A percentile compares a stretch with the other conserved stretches of the same genome.
phyloP scores from a whole-genome alignment of 192 early-diverging fungal genomes.

The Entrophospora sp. region DNA sequence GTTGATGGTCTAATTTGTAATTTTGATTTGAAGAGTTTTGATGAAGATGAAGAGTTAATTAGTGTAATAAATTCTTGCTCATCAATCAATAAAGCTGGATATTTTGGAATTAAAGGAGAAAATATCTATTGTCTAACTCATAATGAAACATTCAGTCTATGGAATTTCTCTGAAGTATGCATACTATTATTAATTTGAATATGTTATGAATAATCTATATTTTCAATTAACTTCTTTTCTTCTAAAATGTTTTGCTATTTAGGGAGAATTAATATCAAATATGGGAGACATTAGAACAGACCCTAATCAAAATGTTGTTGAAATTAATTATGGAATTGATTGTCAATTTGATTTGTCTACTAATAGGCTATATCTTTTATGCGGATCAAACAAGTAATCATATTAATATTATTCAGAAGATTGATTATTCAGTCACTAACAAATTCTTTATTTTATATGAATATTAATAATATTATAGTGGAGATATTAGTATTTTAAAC shows the following conservation, averaged over 20 bases:
- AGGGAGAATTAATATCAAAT: constrained; percentile 47
- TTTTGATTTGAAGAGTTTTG: constrained; percentile 57
- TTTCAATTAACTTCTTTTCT: constrained; percentile 24
- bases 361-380: constrained; percentile 68
- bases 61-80: constrained; percentile 75
- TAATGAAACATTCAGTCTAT: constrained; percentile 83
- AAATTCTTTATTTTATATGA: neutral
- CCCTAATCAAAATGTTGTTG: constrained; percentile 31
- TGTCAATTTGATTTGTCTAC: constrained; percentile 60
- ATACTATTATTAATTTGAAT: neutral
- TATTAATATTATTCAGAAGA: too few species aligned
- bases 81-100: constrained; percentile 78
- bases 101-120: constrained; percentile 85
- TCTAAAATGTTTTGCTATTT: constrained; percentile 4
- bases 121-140: constrained; percentile 84
- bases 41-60: constrained; percentile 85
- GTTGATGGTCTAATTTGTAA: constrained; percentile 73
- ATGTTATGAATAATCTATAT: neutral
- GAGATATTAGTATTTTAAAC: constrained; percentile 70
- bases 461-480: constrained; percentile 33
- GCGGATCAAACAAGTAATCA: constrained; percentile 62
- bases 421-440: neutral
- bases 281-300: constrained; percentile 78
- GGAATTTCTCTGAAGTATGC: constrained; percentile 49
- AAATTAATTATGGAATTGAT: constrained; percentile 77